A percentile compares a stretch with the other conserved stretches of the same genome.
Conservation (phyloP, 768 basidiomycete species). For the Phylloporus sp. region DNA sequence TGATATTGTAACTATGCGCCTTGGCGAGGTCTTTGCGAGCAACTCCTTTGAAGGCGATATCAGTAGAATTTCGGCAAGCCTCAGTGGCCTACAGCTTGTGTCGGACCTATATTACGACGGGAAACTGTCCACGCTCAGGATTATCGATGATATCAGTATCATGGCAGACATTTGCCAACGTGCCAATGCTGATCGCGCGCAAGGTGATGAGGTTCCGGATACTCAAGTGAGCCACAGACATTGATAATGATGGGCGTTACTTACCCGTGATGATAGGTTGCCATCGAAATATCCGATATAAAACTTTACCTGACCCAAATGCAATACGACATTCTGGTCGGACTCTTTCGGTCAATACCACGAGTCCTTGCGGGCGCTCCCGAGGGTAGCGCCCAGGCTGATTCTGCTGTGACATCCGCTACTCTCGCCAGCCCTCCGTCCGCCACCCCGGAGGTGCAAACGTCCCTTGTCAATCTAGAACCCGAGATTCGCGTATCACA, state of each 20-base stretch:
- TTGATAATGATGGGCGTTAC: neutral
- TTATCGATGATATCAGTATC: slow-evolving; percentile 88
- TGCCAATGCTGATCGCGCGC: slow-evolving; percentile 46
- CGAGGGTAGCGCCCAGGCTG: slow-evolving; percentile 35
- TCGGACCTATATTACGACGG: slow-evolving; percentile 57
- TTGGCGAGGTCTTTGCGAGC: slow-evolving; percentile 83
- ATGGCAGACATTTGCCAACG: slow-evolving; percentile 63
- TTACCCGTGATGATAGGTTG: slow-evolving; percentile 43
- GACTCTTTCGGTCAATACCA: slow-evolving; percentile 63
- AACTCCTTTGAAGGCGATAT: slow-evolving; percentile 60
- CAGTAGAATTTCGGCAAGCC: slow-evolving; percentile 65
- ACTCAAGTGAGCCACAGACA: slow-evolving; percentile 52
- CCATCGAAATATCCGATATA: slow-evolving; percentile 75
- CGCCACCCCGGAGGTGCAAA: slow-evolving; percentile 2
- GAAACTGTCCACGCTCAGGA: slow-evolving; percentile 58
- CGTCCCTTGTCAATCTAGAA: slow-evolving; percentile 28
- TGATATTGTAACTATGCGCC: slow-evolving; percentile 72
- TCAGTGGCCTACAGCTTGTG: slow-evolving; percentile 78
- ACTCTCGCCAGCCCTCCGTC: neutral
- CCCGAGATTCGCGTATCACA: slow-evolving; percentile 50
- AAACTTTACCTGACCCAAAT: slow-evolving; percentile 77
- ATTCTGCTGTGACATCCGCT: slow-evolving; percentile 20
- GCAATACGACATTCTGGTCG: slow-evolving; percentile 72
- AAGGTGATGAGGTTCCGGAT: slow-evolving; percentile 56
- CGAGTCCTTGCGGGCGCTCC: slow-evolving; percentile 50